Conservation (phyloP, 2,329 filamentous ascomycete species). For the Hymenoscyphus salicellus region DNA sequence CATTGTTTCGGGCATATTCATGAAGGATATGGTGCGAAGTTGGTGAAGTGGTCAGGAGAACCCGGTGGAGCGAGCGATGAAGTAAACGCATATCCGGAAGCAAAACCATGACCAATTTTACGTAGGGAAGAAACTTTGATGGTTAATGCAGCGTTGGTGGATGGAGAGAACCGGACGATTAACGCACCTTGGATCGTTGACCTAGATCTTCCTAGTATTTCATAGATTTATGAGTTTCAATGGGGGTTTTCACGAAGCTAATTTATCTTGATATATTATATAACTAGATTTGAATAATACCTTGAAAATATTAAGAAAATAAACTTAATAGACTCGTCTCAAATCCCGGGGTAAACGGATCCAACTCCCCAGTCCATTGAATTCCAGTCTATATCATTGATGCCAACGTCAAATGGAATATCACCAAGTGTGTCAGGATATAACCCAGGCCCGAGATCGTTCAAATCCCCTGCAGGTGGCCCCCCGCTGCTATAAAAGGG, state of each 20-base stretch:
- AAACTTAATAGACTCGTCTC: not conserved
- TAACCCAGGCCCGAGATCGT: too few species aligned
- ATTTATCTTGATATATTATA: not conserved
- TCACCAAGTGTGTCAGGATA: slow-evolving; percentile 8
- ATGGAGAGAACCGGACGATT: slow-evolving; percentile 35
- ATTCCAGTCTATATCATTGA: slow-evolving; percentile 31
- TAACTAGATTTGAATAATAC: too few species aligned
- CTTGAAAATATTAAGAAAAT: not conserved
- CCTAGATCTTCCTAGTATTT: slow-evolving; percentile 3
- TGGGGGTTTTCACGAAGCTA: not conserved
- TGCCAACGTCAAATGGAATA: slow-evolving; percentile 25
- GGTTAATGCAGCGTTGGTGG: slow-evolving; percentile 55
- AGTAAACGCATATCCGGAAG: slow-evolving; percentile 10
- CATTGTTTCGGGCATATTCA: slow-evolving; percentile 65
- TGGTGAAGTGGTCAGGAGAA: slow-evolving; percentile 49
- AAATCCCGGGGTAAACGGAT: too few species aligned
- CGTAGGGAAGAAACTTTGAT: slow-evolving; percentile 53
- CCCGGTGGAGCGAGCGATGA: slow-evolving; percentile 23
- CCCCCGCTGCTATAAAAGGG: too few species aligned
- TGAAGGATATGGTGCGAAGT: slow-evolving; percentile 50
- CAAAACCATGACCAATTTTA: slow-evolving; percentile 11
- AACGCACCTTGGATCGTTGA: slow-evolving; percentile 14
- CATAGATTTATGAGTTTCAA: not conserved
- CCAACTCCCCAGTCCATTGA: slow-evolving; percentile 31
- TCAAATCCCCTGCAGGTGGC: too few species aligned